These are phyloP conservation scores for Nothomitra cinnamomea DNA, from an alignment of 2,329 filamentous ascomycete species.

Conservation along the genomic window DNA sequence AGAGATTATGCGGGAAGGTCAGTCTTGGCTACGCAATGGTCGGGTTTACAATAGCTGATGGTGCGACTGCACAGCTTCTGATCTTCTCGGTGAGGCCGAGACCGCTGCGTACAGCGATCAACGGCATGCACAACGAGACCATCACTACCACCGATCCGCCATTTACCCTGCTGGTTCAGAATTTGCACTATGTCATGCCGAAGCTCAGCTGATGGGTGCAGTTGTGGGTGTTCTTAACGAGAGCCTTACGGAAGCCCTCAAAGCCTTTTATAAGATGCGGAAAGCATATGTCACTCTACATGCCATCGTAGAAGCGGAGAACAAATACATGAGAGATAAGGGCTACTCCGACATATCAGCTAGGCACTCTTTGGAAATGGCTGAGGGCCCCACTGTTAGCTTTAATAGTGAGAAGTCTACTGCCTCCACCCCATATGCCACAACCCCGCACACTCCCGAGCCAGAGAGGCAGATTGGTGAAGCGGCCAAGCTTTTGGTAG, in stretches of 20 bases:
- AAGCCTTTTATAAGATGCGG: conserved; percentile 80
- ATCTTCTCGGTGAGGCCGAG: conserved; percentile 59
- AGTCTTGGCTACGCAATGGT: conserved; percentile 8
- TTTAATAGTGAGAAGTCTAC: background rate
- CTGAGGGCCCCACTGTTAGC: background rate
- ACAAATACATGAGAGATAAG: conserved; percentile 5
- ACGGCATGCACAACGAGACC: conserved; percentile 52
- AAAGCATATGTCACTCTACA: conserved; percentile 78
- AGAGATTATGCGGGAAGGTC: conserved; percentile 65
- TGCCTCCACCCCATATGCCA: background rate
- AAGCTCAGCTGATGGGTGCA: conserved; percentile 77
- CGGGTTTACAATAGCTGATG: background rate
- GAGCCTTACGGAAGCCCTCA: conserved; percentile 77
- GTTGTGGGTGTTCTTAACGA: conserved; percentile 83
- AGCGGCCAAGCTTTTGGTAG: background rate
- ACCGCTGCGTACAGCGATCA: conserved; percentile 58
- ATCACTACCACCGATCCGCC: conserved; percentile 34
- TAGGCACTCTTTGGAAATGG: background rate
- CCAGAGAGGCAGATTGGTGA: background rate
- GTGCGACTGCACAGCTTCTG: conserved; percentile 34
- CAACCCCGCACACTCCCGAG: background rate
- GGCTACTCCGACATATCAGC: background rate
- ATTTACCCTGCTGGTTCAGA: conserved; percentile 77
- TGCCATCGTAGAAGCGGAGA: conserved; percentile 42
- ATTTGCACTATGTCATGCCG: conserved; percentile 66